A percentile compares a stretch with the other conserved stretches of the same genome.
Evolutionary conservation across 495 filamentous ascomycete genomes (phyloP).

Genomic region (Bacidia rubella): DNA sequence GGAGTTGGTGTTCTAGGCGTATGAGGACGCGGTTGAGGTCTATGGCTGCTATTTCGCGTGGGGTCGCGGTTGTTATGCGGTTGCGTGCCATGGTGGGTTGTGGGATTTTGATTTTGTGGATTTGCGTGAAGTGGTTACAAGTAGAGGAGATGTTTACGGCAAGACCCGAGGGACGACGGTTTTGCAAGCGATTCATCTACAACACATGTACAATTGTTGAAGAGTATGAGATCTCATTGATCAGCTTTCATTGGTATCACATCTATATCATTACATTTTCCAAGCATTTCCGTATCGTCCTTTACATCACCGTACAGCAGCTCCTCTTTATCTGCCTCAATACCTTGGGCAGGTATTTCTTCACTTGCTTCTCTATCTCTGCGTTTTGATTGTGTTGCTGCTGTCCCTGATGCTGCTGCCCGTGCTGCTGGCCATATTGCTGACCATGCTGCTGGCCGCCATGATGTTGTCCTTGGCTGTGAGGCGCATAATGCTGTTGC

Average conservation of each 20-base stretch:
- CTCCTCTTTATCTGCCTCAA: slow-evolving; percentile 52
- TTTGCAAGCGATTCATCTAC: no score
- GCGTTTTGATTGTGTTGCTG: slow-evolving; percentile 40
- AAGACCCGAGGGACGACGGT: background rate
- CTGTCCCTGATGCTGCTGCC: slow-evolving; percentile 10
- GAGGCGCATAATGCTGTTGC: slow-evolving; percentile 15
- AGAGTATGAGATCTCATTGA: no score
- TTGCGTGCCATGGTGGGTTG: slow-evolving; percentile 2
- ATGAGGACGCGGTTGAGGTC: slow-evolving; percentile 61
- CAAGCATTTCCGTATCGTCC: background rate
- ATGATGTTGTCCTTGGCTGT: slow-evolving; percentile 2
- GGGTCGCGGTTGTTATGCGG: background rate
- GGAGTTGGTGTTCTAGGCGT: slow-evolving; percentile 59
- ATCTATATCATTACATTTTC: background rate
- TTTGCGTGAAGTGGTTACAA: background rate
- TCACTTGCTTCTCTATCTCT: slow-evolving; percentile 49
- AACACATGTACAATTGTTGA: no score
- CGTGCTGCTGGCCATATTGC: slow-evolving; percentile 23
- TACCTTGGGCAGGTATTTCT: slow-evolving; percentile 44
- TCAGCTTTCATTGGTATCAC: background rate
- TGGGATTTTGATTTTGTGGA: no score
- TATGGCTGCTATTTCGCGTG: slow-evolving; percentile 32
- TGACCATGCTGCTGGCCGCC: slow-evolving; percentile 13
- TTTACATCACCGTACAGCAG: slow-evolving; percentile 70
- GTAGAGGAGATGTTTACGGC: background rate